These are phyloP conservation scores for Bolboschoenoplectus hybrid DNA, from an alignment of 202 grass and related monocot species.

Conservation along the genomic window DNA sequence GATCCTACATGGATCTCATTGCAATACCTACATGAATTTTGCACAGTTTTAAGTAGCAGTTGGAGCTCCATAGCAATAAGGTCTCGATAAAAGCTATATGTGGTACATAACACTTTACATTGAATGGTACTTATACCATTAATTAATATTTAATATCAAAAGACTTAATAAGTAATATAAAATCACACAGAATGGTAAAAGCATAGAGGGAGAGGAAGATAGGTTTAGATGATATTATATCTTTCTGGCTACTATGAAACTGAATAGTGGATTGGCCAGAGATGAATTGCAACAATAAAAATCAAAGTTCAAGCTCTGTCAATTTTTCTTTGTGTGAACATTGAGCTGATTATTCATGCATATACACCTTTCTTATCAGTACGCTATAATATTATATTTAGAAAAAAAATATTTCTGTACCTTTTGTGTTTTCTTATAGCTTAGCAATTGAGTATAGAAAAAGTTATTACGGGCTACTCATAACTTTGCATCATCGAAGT, in stretches of 20 bases:
- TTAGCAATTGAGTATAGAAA: background rate
- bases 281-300: slow-evolving; percentile 9
- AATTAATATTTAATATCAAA: background rate
- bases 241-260: background rate
- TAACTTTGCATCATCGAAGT: slow-evolving; percentile 17
- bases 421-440: background rate
- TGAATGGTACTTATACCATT: background rate
- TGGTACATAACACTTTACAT: background rate
- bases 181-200: background rate
- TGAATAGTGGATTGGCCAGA: background rate
- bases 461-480: background rate
- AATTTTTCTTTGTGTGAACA: background rate
- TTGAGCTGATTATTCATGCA: slow-evolving; percentile 3
- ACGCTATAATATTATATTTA: background rate
- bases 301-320: background rate
- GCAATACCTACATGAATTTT: slow-evolving; percentile 60
- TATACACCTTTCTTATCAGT: background rate
- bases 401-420: background rate
- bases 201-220: background rate
- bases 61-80: background rate
- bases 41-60: slow-evolving; percentile 1
- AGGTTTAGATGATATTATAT: background rate
- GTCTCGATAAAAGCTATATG: background rate
- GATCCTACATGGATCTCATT: slow-evolving; percentile 87
- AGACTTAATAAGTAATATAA: background rate